Percentiles rank a stretch among this genome's conserved stretches.
Evolutionary conservation across 2,329 filamentous ascomycete species (phyloP).

Genomic region (Drechslerella coelobrocha): DNA sequence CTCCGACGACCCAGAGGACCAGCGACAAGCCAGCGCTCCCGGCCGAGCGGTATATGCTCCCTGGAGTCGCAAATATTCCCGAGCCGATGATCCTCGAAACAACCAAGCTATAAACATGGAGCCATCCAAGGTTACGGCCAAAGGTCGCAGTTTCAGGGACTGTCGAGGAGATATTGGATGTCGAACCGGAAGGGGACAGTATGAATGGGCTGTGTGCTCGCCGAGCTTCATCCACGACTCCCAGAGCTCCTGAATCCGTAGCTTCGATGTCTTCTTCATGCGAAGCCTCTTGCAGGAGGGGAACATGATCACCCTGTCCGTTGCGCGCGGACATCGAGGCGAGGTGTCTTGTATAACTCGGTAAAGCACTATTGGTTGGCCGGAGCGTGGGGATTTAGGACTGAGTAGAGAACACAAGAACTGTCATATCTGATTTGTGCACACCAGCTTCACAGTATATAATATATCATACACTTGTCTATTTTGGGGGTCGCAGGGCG

Average conservation of each 20-base stretch:
- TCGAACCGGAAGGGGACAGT: slow-evolving; percentile 14
- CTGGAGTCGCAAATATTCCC: slow-evolving; percentile 71
- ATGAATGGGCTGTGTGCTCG: slow-evolving; percentile 20
- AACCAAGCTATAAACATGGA: slow-evolving; percentile 58
- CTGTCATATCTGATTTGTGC: no score
- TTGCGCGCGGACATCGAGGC: slow-evolving; percentile 25
- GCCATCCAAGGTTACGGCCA: slow-evolving; percentile 45
- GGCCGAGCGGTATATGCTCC: slow-evolving; percentile 69
- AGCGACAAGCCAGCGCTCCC: slow-evolving; percentile 72
- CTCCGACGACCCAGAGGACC: slow-evolving; percentile 71
- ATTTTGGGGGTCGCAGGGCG: no score
- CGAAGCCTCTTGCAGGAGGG: slow-evolving; percentile 20
- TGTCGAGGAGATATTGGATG: slow-evolving; percentile 15
- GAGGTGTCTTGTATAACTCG: no score
- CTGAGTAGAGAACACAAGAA: no score
- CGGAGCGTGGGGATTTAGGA: no score
- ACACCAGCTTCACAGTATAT: no score
- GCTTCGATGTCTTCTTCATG: slow-evolving; percentile 5
- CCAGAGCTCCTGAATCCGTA: background rate
- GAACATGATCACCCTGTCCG: slow-evolving; percentile 22
- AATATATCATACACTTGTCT: no score
- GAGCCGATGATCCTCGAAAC: slow-evolving; percentile 68
- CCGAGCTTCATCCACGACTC: slow-evolving; percentile 6
- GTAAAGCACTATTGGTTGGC: no score
- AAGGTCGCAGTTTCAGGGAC: slow-evolving; percentile 41